These are phyloP conservation scores for Cordyceps tenuipes DNA, from an alignment of 2,329 filamentous ascomycete genomes.

Conservation along the genomic window DNA sequence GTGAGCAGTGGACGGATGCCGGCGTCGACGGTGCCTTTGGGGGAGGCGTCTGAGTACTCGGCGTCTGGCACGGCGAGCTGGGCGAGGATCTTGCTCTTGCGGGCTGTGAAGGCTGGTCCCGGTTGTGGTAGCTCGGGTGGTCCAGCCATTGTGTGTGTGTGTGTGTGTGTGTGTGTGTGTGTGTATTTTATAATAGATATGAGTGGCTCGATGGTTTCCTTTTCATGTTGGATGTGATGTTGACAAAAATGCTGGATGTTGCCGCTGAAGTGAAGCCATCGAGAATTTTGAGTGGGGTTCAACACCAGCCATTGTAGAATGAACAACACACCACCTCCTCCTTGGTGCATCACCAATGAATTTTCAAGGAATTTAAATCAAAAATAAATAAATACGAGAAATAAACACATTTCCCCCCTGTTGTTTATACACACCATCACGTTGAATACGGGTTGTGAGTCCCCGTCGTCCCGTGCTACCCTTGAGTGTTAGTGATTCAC, in stretches of 20 bases:
- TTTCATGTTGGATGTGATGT: background rate
- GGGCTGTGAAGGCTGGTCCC: slow-evolving; percentile 40
- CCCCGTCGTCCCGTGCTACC: background rate
- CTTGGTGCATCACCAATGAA: too few relatives aligned
- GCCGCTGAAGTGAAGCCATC: too few relatives aligned
- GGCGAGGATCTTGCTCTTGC: slow-evolving; percentile 65
- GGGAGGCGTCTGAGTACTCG: slow-evolving; percentile 74
- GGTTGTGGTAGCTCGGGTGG: slow-evolving; percentile 20
- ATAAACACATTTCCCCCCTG: background rate
- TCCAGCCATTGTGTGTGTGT: background rate
- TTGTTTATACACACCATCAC: background rate
- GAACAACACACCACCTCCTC: too few relatives aligned
- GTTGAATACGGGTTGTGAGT: background rate
- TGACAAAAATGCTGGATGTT: too few relatives aligned
- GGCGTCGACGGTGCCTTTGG: slow-evolving; percentile 78
- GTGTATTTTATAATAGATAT: too few relatives aligned
- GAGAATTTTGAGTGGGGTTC: slow-evolving; percentile 2
- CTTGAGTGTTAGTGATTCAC: background rate
- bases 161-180: background rate
- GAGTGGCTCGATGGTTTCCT: too few relatives aligned
- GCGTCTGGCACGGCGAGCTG: slow-evolving; percentile 59
- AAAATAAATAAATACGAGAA: background rate
- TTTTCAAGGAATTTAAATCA: background rate
- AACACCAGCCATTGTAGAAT: background rate
- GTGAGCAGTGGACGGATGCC: slow-evolving; percentile 70